Evolutionary conservation across 176 grass and related monocot genomes (phyloP).

Genomic region (Aegilops speltoides): DNA sequence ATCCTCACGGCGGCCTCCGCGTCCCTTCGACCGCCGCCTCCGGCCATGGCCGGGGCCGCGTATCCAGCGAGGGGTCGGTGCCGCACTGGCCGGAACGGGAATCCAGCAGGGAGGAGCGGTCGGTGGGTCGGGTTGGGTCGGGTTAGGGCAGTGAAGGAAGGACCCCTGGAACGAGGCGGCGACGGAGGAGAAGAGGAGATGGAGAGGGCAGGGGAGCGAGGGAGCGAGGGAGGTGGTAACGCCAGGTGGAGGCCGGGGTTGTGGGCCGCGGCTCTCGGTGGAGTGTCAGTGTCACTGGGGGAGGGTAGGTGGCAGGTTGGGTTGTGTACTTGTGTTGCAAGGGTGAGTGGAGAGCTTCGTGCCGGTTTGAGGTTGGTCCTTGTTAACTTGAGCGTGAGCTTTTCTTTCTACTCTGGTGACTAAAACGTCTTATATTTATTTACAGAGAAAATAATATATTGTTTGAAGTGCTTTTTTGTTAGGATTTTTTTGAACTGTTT

Average conservation of each 20-base stretch:
- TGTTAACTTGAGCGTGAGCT: background rate
- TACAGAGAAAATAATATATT: too few relatives aligned
- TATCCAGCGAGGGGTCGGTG: background rate
- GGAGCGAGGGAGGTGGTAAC: constrained; percentile 6
- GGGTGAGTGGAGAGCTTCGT: too few relatives aligned
- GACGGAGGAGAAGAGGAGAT: constrained; percentile 30
- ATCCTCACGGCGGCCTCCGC: constrained; percentile 55
- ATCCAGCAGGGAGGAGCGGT: background rate
- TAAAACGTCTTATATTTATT: too few relatives aligned
- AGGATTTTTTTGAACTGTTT: too few relatives aligned
- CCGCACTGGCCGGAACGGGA: background rate
- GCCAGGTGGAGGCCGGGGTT: constrained; percentile 38
- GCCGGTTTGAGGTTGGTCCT: background rate
- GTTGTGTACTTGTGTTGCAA: background rate
- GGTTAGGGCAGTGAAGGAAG: constrained; percentile 21
- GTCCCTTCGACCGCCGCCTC: constrained; percentile 49
- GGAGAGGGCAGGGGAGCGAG: background rate
- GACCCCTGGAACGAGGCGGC: constrained; percentile 11
- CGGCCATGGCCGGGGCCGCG: constrained; percentile 14
- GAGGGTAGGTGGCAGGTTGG: background rate
- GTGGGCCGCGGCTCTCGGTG: constrained; percentile 27
- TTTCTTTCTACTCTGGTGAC: too few relatives aligned
- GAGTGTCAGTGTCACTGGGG: constrained; percentile 1
- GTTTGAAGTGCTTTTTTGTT: too few relatives aligned
- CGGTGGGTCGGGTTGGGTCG: constrained; percentile 1